These are phyloP conservation scores for Cetradonia linearis DNA, from an alignment of 495 filamentous ascomycete species.

Conservation along the genomic window DNA sequence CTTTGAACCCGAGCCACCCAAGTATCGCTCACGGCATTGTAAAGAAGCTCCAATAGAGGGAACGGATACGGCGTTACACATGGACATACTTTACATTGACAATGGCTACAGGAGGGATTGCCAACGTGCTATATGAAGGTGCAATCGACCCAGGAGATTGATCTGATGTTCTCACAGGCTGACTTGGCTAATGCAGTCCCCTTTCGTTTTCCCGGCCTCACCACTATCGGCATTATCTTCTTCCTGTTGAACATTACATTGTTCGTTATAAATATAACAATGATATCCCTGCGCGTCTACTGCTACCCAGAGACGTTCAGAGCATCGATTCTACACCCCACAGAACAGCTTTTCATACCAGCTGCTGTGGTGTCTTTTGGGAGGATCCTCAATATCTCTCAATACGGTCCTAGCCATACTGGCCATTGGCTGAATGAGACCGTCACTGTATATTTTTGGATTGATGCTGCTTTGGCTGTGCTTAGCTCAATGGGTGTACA, in stretches of 20 bases:
- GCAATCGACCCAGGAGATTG: slow-evolving; percentile 19
- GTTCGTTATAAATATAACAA: slow-evolving; percentile 56
- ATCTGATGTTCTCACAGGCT: background rate
- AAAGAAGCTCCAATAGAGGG: slow-evolving; percentile 35
- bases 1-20: slow-evolving; percentile 12
- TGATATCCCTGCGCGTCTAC: slow-evolving; percentile 61
- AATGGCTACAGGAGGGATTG: slow-evolving; percentile 78
- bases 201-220: slow-evolving; percentile 57
- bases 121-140: slow-evolving; percentile 67
- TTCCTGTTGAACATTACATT: slow-evolving; percentile 67
- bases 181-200: slow-evolving; percentile 41
- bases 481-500: slow-evolving; percentile 60
- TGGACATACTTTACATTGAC: slow-evolving; percentile 68
- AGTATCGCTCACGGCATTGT: slow-evolving; percentile 12
- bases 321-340: slow-evolving; percentile 63
- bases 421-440: slow-evolving; percentile 58
- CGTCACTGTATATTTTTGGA: slow-evolving; percentile 63
- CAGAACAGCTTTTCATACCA: slow-evolving; percentile 71
- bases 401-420: slow-evolving; percentile 60
- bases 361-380: slow-evolving; percentile 60
- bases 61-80: slow-evolving; percentile 42
- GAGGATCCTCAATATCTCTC: slow-evolving; percentile 67
- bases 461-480: slow-evolving; percentile 55
- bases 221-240: slow-evolving; percentile 60
- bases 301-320: slow-evolving; percentile 61